Evolutionary conservation across 2,329 filamentous ascomycete genomes (phyloP).

Genomic region (Cordyceps militaris): DNA sequence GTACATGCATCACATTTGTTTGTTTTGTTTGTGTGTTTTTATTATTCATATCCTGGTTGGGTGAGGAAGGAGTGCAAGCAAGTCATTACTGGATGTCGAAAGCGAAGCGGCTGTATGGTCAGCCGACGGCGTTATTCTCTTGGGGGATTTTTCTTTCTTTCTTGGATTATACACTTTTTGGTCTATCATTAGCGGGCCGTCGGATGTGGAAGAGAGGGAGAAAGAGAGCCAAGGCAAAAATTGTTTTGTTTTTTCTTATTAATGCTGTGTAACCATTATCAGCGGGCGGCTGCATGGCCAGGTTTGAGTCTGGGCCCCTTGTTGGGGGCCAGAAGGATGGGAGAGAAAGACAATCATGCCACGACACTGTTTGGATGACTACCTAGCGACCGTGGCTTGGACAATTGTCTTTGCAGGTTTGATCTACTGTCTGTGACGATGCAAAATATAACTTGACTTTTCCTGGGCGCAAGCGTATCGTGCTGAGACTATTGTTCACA

Average conservation of each 20-base stretch:
- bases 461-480: too few species aligned
- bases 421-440: too few species aligned
- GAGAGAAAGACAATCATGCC: background rate
- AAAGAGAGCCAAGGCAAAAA: background rate
- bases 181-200: background rate
- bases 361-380: background rate
- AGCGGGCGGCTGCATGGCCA: background rate
- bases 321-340: background rate
- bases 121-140: background rate
- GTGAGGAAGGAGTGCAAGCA: background rate
- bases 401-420: too few species aligned
- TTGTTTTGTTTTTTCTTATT: background rate
- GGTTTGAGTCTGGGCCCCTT: slow-evolving; percentile 1
- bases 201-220: background rate
- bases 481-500: too few species aligned
- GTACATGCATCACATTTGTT: background rate
- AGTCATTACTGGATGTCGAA: background rate
- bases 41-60: background rate
- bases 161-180: background rate
- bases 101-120: background rate
- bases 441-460: too few species aligned
- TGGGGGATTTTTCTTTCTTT: background rate
- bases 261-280: slow-evolving; percentile 3
- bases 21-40: background rate
- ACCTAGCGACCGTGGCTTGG: too few species aligned